Conservation (phyloP, 2,329 filamentous ascomycete genomes). For the Cladophialophora yegresii region DNA sequence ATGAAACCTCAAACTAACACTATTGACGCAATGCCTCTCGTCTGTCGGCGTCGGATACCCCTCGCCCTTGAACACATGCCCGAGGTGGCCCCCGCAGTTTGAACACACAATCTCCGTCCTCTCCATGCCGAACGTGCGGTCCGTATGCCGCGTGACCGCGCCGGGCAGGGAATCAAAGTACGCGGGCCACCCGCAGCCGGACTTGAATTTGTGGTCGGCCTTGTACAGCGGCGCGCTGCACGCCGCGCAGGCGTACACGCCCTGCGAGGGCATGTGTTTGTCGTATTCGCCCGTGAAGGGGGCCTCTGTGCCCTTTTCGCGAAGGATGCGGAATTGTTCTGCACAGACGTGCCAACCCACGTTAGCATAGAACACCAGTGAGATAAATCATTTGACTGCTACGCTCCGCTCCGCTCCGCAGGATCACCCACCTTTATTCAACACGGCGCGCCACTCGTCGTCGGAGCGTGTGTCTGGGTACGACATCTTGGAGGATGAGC, state of each 20-base stretch:
- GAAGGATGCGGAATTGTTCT: constrained; percentile 96
- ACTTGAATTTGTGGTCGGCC: constrained; percentile 92
- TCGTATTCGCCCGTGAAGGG: constrained; percentile 81
- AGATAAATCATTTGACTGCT: too few relatives aligned
- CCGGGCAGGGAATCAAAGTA: constrained; percentile 96
- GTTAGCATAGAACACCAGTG: too few relatives aligned
- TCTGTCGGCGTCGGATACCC: constrained; percentile 82
- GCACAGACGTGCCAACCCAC: constrained; percentile 7
- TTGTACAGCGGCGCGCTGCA: constrained; percentile 89
- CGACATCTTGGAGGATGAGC: constrained; percentile 55
- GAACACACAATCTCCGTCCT: constrained; percentile 91
- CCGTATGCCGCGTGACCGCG: constrained; percentile 79
- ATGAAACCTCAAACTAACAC: constrained; percentile 78
- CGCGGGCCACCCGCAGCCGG: constrained; percentile 94
- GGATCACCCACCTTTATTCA: constrained; percentile 66
- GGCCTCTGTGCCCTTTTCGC: constrained; percentile 86
- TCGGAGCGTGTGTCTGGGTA: constrained; percentile 80
- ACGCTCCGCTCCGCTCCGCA: too few relatives aligned
- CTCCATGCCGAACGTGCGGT: constrained; percentile 75
- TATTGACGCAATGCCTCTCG: constrained; percentile 97
- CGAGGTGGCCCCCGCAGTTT: constrained; percentile 90
- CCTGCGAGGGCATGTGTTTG: constrained; percentile 74
- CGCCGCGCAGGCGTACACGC: constrained; percentile 83
- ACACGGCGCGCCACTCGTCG: constrained; percentile 84
- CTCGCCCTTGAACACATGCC: constrained; percentile 90